Evolutionary conservation across 2,329 filamentous ascomycete species (phyloP).

Genomic region (Xylariaceae sp.): DNA sequence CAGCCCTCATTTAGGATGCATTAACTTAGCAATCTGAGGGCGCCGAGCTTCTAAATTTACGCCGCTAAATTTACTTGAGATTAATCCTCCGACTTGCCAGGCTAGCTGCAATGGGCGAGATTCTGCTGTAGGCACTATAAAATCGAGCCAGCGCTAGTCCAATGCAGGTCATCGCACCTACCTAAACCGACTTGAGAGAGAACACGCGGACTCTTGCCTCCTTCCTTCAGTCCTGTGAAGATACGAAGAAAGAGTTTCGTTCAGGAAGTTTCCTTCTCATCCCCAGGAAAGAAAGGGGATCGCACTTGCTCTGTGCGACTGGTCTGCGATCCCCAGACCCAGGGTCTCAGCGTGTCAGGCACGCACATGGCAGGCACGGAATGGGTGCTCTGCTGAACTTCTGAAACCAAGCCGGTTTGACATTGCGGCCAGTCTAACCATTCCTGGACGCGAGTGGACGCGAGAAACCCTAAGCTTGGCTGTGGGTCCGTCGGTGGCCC

Average conservation of each 20-base stretch:
- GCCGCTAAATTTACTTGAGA: neutral
- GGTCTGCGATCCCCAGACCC: neutral
- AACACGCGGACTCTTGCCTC: too few species aligned
- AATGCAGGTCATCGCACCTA: too few species aligned
- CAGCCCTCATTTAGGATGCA: neutral
- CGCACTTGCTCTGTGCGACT: neutral
- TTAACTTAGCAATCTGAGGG: neutral
- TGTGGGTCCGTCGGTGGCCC: neutral
- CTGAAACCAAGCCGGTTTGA: conserved; percentile 20
- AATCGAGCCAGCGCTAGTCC: neutral
- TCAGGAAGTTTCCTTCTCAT: too few species aligned
- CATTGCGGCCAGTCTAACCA: conserved; percentile 1
- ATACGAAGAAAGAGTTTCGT: too few species aligned
- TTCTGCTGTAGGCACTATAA: neutral
- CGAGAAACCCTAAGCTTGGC: neutral
- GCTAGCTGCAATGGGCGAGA: neutral
- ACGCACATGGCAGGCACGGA: neutral
- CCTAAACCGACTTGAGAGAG: too few species aligned
- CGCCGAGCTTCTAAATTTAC: neutral
- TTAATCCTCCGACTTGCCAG: neutral
- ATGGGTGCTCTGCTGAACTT: neutral
- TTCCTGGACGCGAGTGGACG: neutral
- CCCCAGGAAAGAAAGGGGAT: too few species aligned
- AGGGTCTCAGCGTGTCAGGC: neutral
- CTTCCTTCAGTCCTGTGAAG: too few species aligned